These are phyloP conservation scores for Pichia sp. DNA, from an alignment of 1,139 yeast species.

Conservation along the genomic window DNA sequence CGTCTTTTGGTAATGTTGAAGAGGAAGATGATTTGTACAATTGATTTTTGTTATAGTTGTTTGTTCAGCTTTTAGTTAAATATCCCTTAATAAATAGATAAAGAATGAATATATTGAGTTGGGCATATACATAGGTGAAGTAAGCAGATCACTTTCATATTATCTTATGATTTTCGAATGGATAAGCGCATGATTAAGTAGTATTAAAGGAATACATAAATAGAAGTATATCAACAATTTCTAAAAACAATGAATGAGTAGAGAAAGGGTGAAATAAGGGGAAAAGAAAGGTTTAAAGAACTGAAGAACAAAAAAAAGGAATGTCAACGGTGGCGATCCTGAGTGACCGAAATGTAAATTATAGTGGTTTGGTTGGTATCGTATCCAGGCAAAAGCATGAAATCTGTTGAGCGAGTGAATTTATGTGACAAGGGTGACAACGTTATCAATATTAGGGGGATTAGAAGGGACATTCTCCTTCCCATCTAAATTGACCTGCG, in stretches of 20 bases:
- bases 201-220: not conserved
- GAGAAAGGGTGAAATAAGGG: not conserved
- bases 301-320: not conserved
- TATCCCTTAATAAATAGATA: not conserved
- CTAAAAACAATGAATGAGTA: too few species aligned
- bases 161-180: too few species aligned
- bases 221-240: too few species aligned
- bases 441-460: not conserved
- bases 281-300: not conserved
- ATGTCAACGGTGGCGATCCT: not conserved
- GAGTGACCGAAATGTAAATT: not conserved
- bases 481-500: not conserved
- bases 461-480: not conserved
- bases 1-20: conserved; percentile 39
- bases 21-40: conserved; percentile 94
- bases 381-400: not conserved
- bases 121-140: not conserved
- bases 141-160: too few species aligned
- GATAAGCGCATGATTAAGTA: not conserved
- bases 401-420: not conserved
- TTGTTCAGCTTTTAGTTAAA: conserved; percentile 1
- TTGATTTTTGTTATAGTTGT: conserved; percentile 29
- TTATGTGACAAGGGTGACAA: not conserved
- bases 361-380: not conserved
- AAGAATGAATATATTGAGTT: not conserved